These are phyloP conservation scores for Neoarthrinium moseri DNA, from an alignment of 2,329 filamentous ascomycete species.

Conservation along the genomic window DNA sequence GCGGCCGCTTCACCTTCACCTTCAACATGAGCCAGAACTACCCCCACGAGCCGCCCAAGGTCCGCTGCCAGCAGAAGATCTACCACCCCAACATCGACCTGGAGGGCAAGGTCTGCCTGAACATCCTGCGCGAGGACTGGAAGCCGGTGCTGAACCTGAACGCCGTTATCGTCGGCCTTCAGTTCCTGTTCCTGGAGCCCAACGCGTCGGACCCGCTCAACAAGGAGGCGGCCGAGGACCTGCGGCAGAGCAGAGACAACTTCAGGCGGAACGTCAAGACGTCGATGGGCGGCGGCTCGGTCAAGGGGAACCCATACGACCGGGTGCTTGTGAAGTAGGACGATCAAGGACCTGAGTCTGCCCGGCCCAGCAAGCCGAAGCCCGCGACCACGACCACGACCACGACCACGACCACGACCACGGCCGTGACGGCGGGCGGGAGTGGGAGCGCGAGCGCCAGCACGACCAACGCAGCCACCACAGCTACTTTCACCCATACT, in stretches of 20 bases:
- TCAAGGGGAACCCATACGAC: slow-evolving; percentile 75
- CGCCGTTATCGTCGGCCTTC: slow-evolving; percentile 87
- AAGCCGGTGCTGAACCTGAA: slow-evolving; percentile 97
- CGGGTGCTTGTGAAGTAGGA: slow-evolving; percentile 64
- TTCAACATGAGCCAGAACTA: slow-evolving; percentile 95
- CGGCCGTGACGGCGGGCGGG: no score
- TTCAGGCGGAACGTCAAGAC: slow-evolving; percentile 90
- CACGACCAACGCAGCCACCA: no score
- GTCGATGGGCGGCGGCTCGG: slow-evolving; percentile 77
- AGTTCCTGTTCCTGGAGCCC: slow-evolving; percentile 97
- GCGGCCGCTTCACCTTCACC: slow-evolving; percentile 82
- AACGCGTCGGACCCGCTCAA: slow-evolving; percentile 98
- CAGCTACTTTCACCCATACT: no score
- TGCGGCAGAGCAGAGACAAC: slow-evolving; percentile 78
- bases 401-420: no score
- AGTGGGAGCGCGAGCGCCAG: no score
- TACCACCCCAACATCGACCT: slow-evolving; percentile 99
- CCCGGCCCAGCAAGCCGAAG: background rate
- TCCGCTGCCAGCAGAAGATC: slow-evolving; percentile 96
- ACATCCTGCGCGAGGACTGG: slow-evolving; percentile 97
- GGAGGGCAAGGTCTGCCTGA: slow-evolving; percentile 96
- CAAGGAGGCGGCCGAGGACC: slow-evolving; percentile 93
- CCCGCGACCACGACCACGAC: no score
- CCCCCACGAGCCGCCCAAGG: slow-evolving; percentile 95
- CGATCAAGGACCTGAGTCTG: background rate